Evolutionary conservation across 345 rosid genomes (phyloP).

Genomic region (Sisymbrium altissimum): DNA sequence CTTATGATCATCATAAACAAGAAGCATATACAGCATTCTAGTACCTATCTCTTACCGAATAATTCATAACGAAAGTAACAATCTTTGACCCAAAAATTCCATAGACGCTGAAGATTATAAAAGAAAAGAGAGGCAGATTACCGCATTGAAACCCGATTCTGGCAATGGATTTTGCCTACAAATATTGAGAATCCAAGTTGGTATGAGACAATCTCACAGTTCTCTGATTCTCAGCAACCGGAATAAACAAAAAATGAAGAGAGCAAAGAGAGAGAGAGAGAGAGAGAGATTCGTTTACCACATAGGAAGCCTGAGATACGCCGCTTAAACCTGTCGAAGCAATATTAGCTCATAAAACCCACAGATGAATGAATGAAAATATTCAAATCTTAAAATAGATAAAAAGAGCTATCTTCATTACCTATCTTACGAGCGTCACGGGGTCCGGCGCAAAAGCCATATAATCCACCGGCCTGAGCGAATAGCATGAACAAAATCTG

Average conservation of each 20-base stretch:
- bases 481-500: not conserved
- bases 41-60: not conserved
- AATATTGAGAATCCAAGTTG: not conserved
- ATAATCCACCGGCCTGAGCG: slow-evolving; percentile 75
- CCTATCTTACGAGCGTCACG: slow-evolving; percentile 59
- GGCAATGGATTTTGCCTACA: slow-evolving; percentile 63
- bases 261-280: too few species aligned
- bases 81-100: not conserved
- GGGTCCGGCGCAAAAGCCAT: slow-evolving; percentile 69
- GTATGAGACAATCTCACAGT: not conserved
- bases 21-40: not conserved
- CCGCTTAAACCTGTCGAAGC: slow-evolving; percentile 60
- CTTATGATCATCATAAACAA: not conserved
- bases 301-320: slow-evolving; percentile 54
- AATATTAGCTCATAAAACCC: not conserved
- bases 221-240: not conserved
- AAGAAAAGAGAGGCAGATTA: slow-evolving; percentile 31
- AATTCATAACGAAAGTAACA: not conserved
- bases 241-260: too few species aligned
- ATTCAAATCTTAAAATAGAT: not conserved
- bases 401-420: not conserved
- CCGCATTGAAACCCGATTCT: slow-evolving; percentile 66
- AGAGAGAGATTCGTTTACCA: slow-evolving; percentile 42
- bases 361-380: not conserved
- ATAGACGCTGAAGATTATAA: not conserved